Evolutionary conservation across 1,284 basidiomycete species (phyloP).

Genomic region (Termitomyces sp.): DNA sequence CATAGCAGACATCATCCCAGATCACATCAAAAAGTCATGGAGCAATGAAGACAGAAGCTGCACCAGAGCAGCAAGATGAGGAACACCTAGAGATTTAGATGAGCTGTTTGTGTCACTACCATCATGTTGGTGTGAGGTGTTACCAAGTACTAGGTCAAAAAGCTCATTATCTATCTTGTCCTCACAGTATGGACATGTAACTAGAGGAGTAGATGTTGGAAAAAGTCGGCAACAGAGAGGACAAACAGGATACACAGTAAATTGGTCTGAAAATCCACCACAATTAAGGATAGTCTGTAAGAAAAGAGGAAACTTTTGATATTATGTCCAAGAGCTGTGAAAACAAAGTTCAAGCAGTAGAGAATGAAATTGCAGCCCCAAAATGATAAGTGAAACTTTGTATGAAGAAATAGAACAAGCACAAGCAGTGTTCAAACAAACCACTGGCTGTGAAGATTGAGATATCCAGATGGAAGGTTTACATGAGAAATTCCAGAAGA

Average conservation of each 20-base stretch:
- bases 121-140: background rate
- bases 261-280: background rate
- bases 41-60: background rate
- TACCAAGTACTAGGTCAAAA: background rate
- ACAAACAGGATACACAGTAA: background rate
- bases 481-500: background rate
- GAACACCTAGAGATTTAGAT: background rate
- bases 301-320: background rate
- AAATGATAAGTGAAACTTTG: background rate
- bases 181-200: background rate
- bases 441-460: conserved; percentile 1
- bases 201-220: background rate
- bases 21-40: background rate
- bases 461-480: background rate
- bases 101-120: background rate
- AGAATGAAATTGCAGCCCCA: background rate
- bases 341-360: background rate
- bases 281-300: background rate
- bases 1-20: background rate
- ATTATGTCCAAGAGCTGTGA: background rate
- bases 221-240: background rate
- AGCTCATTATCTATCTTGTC: background rate
- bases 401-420: background rate
- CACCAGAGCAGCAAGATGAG: background rate
- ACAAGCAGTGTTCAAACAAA: background rate